Base-by-base conservation (phyloP, 2,329 filamentous ascomycete genomes). In the Colletotrichum cuscutae region DNA sequence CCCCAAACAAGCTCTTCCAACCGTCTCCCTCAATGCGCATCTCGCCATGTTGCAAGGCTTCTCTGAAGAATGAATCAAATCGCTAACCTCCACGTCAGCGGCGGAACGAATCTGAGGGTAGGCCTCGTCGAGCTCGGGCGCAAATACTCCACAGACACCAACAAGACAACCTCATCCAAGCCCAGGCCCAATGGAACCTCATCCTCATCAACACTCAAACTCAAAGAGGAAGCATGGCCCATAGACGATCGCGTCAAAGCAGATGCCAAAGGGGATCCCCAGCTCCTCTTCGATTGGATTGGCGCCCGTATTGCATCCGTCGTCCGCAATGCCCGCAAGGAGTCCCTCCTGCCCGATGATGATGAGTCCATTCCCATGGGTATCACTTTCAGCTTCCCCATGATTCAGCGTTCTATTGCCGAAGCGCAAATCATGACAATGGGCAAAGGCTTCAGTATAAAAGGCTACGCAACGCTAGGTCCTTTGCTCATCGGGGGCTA, bases 221-320 rank as follows among this genome's bases (percentile, higher is more conserved):
- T 89, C 5, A 82, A 94, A 68, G 93, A 95, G 79, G 91, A 87
- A 75, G 89, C 89, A 66, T 95, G 93, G 93, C 89, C 92, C 8
- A 95, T 95, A 76, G 89, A 88, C 60, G 90, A 95, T 54, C 89
- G 92, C 67, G 82, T 95, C 74, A 95, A 95, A 79, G 90, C 89
- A 80, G 90, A 95, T 76, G 92, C 46, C 30, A 54, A 64, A 2
- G 61, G 56, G 7, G 64, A 95, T 75, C 90, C 92, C 1, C 91
- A 94, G 69, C 90, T 91, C 70, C 84, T 96, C 2, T 97, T 97
- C 80, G 83, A 87, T n/a, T 97, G 94, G 94, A 94, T 97, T 76
- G 94, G 94, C 30, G 86, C 89, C 76, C 93, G 92, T 77, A 94
- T 97, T 76, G 92, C 92, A 15, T 87, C 92, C 73, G 93, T 95